These are phyloP conservation scores for Sporisorium sorghi DNA, from an alignment of 1,284 basidiomycete genomes.

Conservation along the genomic window DNA sequence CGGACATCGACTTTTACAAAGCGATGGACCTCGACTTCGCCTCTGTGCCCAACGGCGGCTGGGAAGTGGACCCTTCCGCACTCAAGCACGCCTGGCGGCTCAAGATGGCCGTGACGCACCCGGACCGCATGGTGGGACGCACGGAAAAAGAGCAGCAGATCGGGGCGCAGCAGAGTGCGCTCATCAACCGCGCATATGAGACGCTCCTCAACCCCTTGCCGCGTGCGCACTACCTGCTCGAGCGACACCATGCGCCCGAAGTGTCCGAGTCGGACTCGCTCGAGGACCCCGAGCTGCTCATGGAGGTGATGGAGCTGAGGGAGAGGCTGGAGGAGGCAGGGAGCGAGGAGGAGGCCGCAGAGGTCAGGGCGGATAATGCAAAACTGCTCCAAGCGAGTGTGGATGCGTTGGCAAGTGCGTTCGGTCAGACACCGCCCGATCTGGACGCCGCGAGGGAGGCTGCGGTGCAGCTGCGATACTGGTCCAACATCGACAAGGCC, in stretches of 20 bases:
- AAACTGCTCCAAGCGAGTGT: constrained; percentile 44
- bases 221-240: constrained; percentile 60
- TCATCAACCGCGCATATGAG: constrained; percentile 67
- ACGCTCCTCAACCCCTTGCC: constrained; percentile 61
- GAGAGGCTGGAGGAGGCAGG: constrained; percentile 60
- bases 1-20: constrained; percentile 57
- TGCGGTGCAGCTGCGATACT: constrained; percentile 63
- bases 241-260: constrained; percentile 35
- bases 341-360: constrained; percentile 54
- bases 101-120: constrained; percentile 63
- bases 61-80: constrained; percentile 51
- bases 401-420: constrained; percentile 47
- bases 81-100: constrained; percentile 63
- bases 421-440: constrained; percentile 44
- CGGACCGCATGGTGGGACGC: constrained; percentile 61
- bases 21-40: constrained; percentile 55
- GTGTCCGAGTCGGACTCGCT: constrained; percentile 58
- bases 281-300: constrained; percentile 62
- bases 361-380: constrained; percentile 50
- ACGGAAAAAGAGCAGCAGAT: constrained; percentile 60
- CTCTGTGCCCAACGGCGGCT: constrained; percentile 49
- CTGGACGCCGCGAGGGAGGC: constrained; percentile 45
- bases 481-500: constrained; percentile 67
- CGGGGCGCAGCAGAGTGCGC: constrained; percentile 62
- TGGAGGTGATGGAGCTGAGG: constrained; percentile 67